Conservation (phyloP, 306 rosid genomes). For the Lathyrus sativus region DNA sequence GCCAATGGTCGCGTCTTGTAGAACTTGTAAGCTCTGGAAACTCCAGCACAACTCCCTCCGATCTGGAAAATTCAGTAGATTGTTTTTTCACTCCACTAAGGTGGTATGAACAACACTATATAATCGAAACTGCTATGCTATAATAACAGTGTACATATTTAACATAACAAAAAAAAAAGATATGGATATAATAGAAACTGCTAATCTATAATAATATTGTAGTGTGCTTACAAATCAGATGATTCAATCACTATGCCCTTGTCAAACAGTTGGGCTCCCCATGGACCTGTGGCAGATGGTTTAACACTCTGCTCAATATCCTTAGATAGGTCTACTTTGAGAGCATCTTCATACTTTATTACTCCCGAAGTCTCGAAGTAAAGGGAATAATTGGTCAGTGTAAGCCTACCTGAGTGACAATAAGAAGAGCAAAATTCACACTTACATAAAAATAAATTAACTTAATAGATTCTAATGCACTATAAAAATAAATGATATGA, state of each 20-base stretch:
- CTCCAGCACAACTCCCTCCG: conserved; percentile 57
- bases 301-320: conserved; percentile 58
- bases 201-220: background rate
- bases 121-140: no score
- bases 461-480: conserved; percentile 7
- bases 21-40: conserved; percentile 93
- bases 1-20: conserved; percentile 97
- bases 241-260: conserved; percentile 78
- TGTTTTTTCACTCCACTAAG: no score
- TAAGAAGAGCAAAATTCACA: conserved; percentile 18
- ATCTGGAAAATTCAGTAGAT: conserved; percentile 40
- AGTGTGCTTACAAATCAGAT: conserved; percentile 60
- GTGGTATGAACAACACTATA: no score
- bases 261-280: conserved; percentile 97
- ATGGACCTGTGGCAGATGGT: conserved; percentile 82
- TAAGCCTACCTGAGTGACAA: conserved; percentile 75
- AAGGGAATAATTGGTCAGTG: conserved; percentile 81
- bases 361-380: conserved; percentile 92
- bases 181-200: conserved; percentile 2
- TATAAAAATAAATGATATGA: conserved; percentile 17
- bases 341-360: conserved; percentile 70
- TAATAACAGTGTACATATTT: conserved; percentile 2
- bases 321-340: conserved; percentile 73
- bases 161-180: background rate
- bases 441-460: conserved; percentile 4